Evolutionary conservation across 2,329 filamentous ascomycete genomes (phyloP).

Genomic region (Orbilia brochopaga): DNA sequence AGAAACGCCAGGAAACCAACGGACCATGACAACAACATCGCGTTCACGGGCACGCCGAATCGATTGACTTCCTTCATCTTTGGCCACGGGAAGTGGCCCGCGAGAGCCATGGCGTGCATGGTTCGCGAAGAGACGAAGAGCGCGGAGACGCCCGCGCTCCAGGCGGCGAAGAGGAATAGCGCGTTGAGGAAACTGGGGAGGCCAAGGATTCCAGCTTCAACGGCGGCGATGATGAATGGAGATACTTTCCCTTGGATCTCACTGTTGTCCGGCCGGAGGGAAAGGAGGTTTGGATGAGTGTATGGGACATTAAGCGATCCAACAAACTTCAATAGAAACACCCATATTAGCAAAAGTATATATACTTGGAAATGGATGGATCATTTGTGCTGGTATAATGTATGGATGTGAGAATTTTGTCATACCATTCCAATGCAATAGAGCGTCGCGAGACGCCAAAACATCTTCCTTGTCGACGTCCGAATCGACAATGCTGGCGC

Average conservation of each 20-base stretch:
- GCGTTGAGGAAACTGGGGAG: slow-evolving; percentile 60
- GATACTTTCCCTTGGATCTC: slow-evolving; percentile 52
- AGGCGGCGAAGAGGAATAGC: slow-evolving; percentile 61
- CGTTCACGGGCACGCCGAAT: slow-evolving; percentile 58
- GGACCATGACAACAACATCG: slow-evolving; percentile 58
- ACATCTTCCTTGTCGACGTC: slow-evolving; percentile 60
- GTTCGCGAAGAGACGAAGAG: slow-evolving; percentile 60
- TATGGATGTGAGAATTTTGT: too few relatives aligned
- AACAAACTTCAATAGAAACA: slow-evolving; percentile 56
- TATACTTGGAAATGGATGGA: background rate
- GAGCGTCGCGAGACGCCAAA: slow-evolving; percentile 59
- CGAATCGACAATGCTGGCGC: slow-evolving; percentile 60
- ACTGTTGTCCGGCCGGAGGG: slow-evolving; percentile 46
- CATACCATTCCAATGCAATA: slow-evolving; percentile 58
- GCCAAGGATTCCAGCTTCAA: slow-evolving; percentile 58
- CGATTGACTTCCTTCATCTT: slow-evolving; percentile 56
- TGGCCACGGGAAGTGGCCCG: slow-evolving; percentile 59
- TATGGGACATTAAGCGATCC: slow-evolving; percentile 60
- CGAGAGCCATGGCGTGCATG: slow-evolving; percentile 60
- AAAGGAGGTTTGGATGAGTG: slow-evolving; percentile 55
- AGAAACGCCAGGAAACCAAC: slow-evolving; percentile 58
- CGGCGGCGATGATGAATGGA: slow-evolving; percentile 59
- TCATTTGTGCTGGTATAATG: background rate
- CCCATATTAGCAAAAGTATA: background rate
- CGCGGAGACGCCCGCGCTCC: slow-evolving; percentile 59